These are phyloP conservation scores for Beauveria caledonica DNA, from an alignment of 2,329 filamentous ascomycete species.

Conservation along the genomic window DNA sequence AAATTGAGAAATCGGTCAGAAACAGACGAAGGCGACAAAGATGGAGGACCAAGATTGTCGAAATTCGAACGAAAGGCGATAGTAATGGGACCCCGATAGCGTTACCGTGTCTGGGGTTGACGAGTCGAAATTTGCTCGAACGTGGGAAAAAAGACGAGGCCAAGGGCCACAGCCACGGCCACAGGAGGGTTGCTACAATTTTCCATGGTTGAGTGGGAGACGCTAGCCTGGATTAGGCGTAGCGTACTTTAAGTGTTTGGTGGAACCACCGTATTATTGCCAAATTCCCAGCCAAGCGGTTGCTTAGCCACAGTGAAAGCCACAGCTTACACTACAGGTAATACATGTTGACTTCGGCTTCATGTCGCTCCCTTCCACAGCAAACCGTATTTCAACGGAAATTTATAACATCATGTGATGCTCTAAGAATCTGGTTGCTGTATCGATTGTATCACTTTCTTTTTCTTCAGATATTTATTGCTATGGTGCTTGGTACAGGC, in stretches of 20 bases:
- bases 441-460: too few relatives aligned
- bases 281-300: neutral
- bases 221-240: constrained; percentile 24
- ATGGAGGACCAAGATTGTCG: constrained; percentile 15
- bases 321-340: neutral
- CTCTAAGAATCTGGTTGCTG: too few relatives aligned
- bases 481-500: too few relatives aligned
- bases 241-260: constrained; percentile 5
- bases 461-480: too few relatives aligned
- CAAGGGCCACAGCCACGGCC: constrained; percentile 11
- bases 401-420: too few relatives aligned
- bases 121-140: constrained; percentile 36
- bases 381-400: too few relatives aligned
- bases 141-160: constrained; percentile 28
- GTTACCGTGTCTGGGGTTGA: constrained; percentile 34
- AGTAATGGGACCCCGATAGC: constrained; percentile 28
- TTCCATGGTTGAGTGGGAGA: constrained; percentile 31
- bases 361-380: too few relatives aligned
- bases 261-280: neutral
- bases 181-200: constrained; percentile 33
- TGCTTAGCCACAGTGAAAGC: constrained; percentile 4
- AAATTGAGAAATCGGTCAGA: constrained; percentile 10
- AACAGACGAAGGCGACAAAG: constrained; percentile 6
- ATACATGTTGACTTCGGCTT: neutral
- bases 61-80: constrained; percentile 17